These are phyloP conservation scores for Aspergillus phoenicis DNA, from an alignment of 2,329 filamentous ascomycete species.

Conservation along the genomic window DNA sequence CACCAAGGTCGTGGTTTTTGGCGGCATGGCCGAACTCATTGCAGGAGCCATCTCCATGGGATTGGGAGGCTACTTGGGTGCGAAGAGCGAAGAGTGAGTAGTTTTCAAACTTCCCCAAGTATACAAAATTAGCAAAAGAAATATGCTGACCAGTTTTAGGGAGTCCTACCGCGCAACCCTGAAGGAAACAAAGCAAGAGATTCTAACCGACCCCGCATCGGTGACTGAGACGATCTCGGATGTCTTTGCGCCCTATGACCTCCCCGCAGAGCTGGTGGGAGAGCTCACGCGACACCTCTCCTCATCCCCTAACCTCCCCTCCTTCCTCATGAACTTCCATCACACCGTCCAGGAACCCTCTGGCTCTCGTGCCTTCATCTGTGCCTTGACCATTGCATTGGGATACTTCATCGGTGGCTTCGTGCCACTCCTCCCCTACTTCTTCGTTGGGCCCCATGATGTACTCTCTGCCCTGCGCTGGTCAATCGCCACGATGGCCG, in stretches of 20 bases:
- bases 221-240: slow-evolving; percentile 37
- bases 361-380: slow-evolving; percentile 40
- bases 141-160: slow-evolving; percentile 21
- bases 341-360: slow-evolving; percentile 44
- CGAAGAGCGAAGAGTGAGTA: slow-evolving; percentile 48
- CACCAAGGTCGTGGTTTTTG: slow-evolving; percentile 68
- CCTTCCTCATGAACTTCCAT: slow-evolving; percentile 47
- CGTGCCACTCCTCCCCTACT: slow-evolving; percentile 57
- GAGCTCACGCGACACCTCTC: slow-evolving; percentile 41
- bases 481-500: slow-evolving; percentile 55
- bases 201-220: slow-evolving; percentile 33
- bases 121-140: too few species aligned
- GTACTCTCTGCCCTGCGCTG: slow-evolving; percentile 70
- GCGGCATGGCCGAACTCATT: slow-evolving; percentile 73
- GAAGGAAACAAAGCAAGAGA: slow-evolving; percentile 39
- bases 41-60: slow-evolving; percentile 78
- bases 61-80: slow-evolving; percentile 71
- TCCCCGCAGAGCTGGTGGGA: slow-evolving; percentile 38
- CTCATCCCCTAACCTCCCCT: slow-evolving; percentile 39
- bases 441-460: slow-evolving; percentile 73
- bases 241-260: slow-evolving; percentile 44
- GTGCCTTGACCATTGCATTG: slow-evolving; percentile 44
- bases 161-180: slow-evolving; percentile 45
- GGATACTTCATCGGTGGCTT: slow-evolving; percentile 49
- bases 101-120: not conserved